These are phyloP conservation scores for Afroboletus lepidellus DNA, from an alignment of 1,284 basidiomycete species.

Conservation along the genomic window DNA sequence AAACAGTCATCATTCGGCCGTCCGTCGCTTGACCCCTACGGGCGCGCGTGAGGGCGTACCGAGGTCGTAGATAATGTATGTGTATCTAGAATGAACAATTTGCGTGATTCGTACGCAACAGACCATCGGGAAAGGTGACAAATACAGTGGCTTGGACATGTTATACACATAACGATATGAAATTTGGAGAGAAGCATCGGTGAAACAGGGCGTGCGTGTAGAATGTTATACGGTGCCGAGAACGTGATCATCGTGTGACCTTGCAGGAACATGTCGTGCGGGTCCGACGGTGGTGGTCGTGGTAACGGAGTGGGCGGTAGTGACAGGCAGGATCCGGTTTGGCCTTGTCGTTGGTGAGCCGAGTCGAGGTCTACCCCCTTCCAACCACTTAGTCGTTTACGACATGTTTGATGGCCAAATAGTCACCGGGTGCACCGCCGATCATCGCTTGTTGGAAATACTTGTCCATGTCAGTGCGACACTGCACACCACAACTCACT, in stretches of 20 bases:
- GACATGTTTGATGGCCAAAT: no score
- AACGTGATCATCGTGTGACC: no score
- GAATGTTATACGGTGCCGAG: no score
- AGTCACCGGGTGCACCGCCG: neutral
- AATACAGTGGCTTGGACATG: neutral
- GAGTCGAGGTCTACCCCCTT: no score
- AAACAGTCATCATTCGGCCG: slow-evolving; percentile 34
- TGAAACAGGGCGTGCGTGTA: no score
- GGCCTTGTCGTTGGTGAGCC: neutral
- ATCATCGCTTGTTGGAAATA: neutral
- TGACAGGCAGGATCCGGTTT: no score
- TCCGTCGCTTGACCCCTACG: slow-evolving; percentile 32
- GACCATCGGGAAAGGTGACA: neutral
- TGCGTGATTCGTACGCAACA: neutral
- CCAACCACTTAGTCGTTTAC: no score
- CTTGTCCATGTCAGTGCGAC: neutral
- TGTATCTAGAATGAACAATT: neutral
- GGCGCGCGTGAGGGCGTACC: slow-evolving; percentile 17
- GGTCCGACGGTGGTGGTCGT: no score
- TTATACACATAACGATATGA: no score
- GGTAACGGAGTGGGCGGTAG: no score
- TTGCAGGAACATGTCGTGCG: no score
- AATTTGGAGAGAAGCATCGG: no score
- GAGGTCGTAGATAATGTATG: neutral
- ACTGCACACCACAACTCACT: neutral